Evolutionary conservation across 2,329 filamentous ascomycete species (phyloP), one percentile per base, ranked within the genome.

Genomic region (Dactylellina sp.): DNA sequence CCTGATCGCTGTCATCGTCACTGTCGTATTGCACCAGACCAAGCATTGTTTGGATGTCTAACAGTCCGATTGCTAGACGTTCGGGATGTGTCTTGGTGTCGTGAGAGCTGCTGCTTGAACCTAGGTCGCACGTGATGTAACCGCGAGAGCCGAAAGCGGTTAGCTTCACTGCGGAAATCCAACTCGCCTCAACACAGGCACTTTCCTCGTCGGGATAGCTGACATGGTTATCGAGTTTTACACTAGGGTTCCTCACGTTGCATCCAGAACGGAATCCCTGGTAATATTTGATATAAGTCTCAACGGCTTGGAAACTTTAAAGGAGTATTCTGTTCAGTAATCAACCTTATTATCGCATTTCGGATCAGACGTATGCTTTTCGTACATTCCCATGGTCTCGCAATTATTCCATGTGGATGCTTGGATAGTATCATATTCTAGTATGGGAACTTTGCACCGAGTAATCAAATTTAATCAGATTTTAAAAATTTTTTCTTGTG

Each of bases 21-120:
- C 81, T 82, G 56, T 78, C 80, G 77, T 82, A 82, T 76, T 78
- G 78, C 32, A 82, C 81, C 50, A 82, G 76, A 32, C 77, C 80
- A 6, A 74, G 40, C 76, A 78, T 76, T 4, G 28, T 28, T 70
- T 66, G 44, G 20, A 16, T 75, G 39, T 53, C 14, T 57, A 37
- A 11, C 32, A 16, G 24, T 59, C 20, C 3, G 32, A 50, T 42
- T 2, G 35, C 37, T 5, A 40, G 28, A 32, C 28, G 28, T 9
- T 5, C 28, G 28, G 4, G 28, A 32, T 32, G 5, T 32, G n/a
- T n/a, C n/a, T n/a, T n/a, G 32, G 32, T 12, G 32, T 35, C 32
- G 32, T n/a, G n/a, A n/a, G n/a, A n/a, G n/a, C n/a, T n/a, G n/a
- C n/a, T n/a, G n/a, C n/a, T n/a, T n/a, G n/a, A n/a, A n/a, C n/a